Evolutionary conservation across 257 asterid species (phyloP), one percentile per base, ranked within the genome.

Genomic region (Solanum piurae): DNA sequence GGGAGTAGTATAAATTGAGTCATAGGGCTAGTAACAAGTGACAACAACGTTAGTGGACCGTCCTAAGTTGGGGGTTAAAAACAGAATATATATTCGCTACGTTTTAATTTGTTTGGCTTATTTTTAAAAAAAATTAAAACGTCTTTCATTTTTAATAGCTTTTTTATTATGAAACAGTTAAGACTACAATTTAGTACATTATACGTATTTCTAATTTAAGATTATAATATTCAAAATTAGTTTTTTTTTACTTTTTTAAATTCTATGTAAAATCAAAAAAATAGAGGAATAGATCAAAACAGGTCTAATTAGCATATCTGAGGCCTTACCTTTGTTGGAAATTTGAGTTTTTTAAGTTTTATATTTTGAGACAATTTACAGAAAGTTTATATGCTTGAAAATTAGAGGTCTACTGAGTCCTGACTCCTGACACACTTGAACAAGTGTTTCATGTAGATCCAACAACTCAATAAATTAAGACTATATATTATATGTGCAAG

Each of bases 401-500:
- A 36, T 37, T 36, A 74, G 52, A 80, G 40, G 60, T 69, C 55
- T 36, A 88, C 92, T 7, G 42, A 71, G 33, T 64, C 37, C 75
- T 69, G 75, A 29, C 46, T 64, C 37, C 75, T 69, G 75, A 29
- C 46, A 34, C 29, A 73, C 13, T 72, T 7, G 44, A 36, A 29
- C 52, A 66, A 85, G 44, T 66, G 80, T 20, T 71, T 66, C 18
- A 55, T 25, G 49, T 31, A 29, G 71, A 83, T 49, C 29, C 73
- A 62, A 84, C 73, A 6, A 84, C 49, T 29, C 31, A 21, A 46
- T 52, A 92, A 52, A 52, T 52, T 52, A 52, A 93, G 95, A 89
- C 90, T 86, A 89, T 87, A 49, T 89, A 49, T 20, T 20, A 33
- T 20, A 83, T 58, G n/a, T 18, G n/a, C 72, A 37, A 83, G 31